Percentiles rank a stretch among this genome's conserved stretches.
Evolutionary conservation across 768 basidiomycete species (phyloP).

Genomic region (Clitopilus hobsonii): DNA sequence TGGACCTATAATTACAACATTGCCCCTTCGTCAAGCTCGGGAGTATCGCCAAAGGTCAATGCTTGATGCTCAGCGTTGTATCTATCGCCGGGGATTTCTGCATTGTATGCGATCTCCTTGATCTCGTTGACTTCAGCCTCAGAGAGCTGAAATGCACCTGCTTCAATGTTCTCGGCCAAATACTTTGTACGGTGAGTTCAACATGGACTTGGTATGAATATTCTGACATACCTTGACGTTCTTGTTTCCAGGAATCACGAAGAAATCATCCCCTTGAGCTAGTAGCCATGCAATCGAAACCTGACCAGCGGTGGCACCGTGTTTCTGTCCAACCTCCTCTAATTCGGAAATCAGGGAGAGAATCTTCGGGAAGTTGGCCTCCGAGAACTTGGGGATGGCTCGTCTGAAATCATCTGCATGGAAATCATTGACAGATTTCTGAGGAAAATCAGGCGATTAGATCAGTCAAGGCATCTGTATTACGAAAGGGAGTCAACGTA

Average conservation of each 20-base stretch:
- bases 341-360: constrained; percentile 28
- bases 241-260: constrained; percentile 40
- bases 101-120: constrained; percentile 21
- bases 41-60: constrained; percentile 11
- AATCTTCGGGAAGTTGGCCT: constrained; percentile 21
- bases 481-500: constrained; percentile 14
- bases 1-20: not conserved
- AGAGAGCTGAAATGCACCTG: constrained; percentile 20
- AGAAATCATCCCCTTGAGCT: constrained; percentile 35
- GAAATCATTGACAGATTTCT: constrained; percentile 38
- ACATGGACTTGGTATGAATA: not conserved
- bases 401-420: constrained; percentile 30
- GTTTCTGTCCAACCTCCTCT: constrained; percentile 23
- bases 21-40: constrained; percentile 1
- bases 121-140: constrained; percentile 24
- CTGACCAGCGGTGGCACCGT: constrained; percentile 35
- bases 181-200: constrained; percentile 19
- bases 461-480: constrained; percentile 6
- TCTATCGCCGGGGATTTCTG: constrained; percentile 20
- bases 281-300: constrained; percentile 41
- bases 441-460: not conserved
- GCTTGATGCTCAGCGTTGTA: constrained; percentile 8
- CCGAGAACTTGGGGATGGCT: constrained; percentile 25
- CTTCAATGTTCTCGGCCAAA: constrained; percentile 33
- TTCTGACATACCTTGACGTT: constrained; percentile 23